Evolutionary conservation across 2,329 filamentous ascomycete genomes (phyloP).

Genomic region (Pestalotiopsis fici): DNA sequence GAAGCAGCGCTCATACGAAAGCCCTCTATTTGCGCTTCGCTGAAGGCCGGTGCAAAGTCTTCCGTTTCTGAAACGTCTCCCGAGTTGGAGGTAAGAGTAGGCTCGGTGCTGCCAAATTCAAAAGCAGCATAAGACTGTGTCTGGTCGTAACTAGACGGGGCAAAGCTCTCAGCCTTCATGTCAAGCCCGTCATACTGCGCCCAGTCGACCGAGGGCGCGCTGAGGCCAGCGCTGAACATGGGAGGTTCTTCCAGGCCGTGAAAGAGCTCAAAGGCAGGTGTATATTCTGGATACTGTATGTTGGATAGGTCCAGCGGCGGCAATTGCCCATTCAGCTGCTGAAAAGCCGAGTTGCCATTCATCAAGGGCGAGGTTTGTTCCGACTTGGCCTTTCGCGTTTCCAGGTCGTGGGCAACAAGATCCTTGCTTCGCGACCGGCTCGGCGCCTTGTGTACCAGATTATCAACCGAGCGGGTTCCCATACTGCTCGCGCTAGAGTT

Average conservation of each 20-base stretch:
- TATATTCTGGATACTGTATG: slow-evolving; percentile 52
- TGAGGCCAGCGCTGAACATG: slow-evolving; percentile 63
- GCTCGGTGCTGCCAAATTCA: slow-evolving; percentile 50
- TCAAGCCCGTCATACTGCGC: slow-evolving; percentile 53
- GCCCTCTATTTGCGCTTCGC: slow-evolving; percentile 46
- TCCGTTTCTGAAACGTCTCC: slow-evolving; percentile 70
- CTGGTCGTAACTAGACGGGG: slow-evolving; percentile 32
- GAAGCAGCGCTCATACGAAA: slow-evolving; percentile 50
- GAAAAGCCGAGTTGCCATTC: slow-evolving; percentile 47
- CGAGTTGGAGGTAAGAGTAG: slow-evolving; percentile 59
- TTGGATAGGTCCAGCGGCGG: slow-evolving; percentile 61
- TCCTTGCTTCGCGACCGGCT: slow-evolving; percentile 36
- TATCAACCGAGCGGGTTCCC: slow-evolving; percentile 47
- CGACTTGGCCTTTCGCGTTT: slow-evolving; percentile 59
- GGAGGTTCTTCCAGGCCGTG: slow-evolving; percentile 54
- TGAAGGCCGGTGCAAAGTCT: slow-evolving; percentile 48
- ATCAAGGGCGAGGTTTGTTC: slow-evolving; percentile 63
- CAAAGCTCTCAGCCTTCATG: slow-evolving; percentile 33
- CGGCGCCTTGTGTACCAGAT: slow-evolving; percentile 37
- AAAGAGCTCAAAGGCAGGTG: slow-evolving; percentile 55
- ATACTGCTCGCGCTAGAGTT: slow-evolving; percentile 42
- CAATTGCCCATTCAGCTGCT: slow-evolving; percentile 53
- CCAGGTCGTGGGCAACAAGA: slow-evolving; percentile 33
- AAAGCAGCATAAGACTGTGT: slow-evolving; percentile 45
- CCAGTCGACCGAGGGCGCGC: slow-evolving; percentile 57